A percentile compares a stretch with the other conserved stretches of the same genome.
phyloP scores from a whole-genome alignment of 768 basidiomycete genomes.

The Leccinum fibrillosum region DNA sequence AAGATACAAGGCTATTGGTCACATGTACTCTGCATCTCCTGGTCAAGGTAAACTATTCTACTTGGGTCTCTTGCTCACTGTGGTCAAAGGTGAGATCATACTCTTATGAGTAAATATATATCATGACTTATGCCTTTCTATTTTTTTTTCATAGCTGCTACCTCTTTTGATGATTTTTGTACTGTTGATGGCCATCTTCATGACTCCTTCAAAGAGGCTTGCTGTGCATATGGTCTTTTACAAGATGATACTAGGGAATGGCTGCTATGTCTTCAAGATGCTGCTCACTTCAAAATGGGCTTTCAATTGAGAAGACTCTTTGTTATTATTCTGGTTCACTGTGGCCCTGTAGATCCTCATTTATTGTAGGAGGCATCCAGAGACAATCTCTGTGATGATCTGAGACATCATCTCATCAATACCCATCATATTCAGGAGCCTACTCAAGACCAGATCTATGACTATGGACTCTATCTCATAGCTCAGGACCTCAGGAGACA shows the following conservation, averaged over 20 bases:
- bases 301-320: not conserved
- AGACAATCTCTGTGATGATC: not conserved
- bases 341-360: not conserved
- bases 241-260: conserved; percentile 26
- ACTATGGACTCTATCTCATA: not conserved
- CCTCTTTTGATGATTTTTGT: not conserved
- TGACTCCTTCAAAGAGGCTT: conserved; percentile 31
- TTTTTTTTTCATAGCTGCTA: not conserved
- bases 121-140: not conserved
- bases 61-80: conserved; percentile 37
- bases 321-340: not conserved
- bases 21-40: conserved; percentile 15
- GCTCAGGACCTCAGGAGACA: not conserved
- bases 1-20: conserved; percentile 20
- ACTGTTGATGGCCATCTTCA: not conserved
- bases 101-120: not conserved
- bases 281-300: too few species aligned
- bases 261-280: too few species aligned
- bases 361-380: not conserved
- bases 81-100: conserved; percentile 22
- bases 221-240: conserved; percentile 35
- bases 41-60: conserved; percentile 39
- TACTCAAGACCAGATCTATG: not conserved
- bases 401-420: not conserved
- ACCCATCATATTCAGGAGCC: not conserved